Base-by-base conservation (phyloP, 176 grass and related monocot genomes). In the Tillandsia leiboldiana region DNA sequence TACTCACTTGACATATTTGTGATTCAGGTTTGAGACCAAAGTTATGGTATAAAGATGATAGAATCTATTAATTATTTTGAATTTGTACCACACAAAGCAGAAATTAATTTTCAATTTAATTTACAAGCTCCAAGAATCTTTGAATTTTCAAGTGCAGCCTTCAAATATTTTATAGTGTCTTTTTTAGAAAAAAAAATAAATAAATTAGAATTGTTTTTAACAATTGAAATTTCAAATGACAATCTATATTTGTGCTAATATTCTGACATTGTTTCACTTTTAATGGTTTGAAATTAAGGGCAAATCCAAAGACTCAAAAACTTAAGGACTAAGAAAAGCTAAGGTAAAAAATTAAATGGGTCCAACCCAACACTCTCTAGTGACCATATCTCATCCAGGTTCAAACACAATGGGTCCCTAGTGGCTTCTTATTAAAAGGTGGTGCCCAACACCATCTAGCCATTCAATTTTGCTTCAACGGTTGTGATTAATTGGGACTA, bases 281-380 rank as follows among this genome's bases (percentile, higher is more conserved):
- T 28, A 26, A 8, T 13, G 8, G 15, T 3, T 2, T 33, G 7
- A 2, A 8, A 26, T 28, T 27, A 28, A 47, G 64, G 29, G 10
- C 64, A 49, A 42, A 48, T 17, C 67, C 26, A 51, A 75, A 68
- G 75, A 67, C 51, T 47, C 64, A 59, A 67, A 88, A 12, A 75
- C 82, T 88, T 84, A 78, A 59, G 75, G 78, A 72, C 78, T 84
- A 88, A 88, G 86, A 75, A 84, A 84, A 49, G 67, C 68, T 8
- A 53, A 12, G 53, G 48, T 77, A 23, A 61, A 17, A 61, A 18
- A 18, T 78, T 83, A 62, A 81, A 42, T 78, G 28, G 61, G 62
- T 67, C 78, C 86, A 81, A 66, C 77, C 74, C 67, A 77, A 77
- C 73, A 70, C 7, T 83, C 26, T 73, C 18, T 48, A 77, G 47